phyloP scores from a whole-genome alignment of 2,329 filamentous ascomycete genomes.

The Neonectria ditissima region DNA sequence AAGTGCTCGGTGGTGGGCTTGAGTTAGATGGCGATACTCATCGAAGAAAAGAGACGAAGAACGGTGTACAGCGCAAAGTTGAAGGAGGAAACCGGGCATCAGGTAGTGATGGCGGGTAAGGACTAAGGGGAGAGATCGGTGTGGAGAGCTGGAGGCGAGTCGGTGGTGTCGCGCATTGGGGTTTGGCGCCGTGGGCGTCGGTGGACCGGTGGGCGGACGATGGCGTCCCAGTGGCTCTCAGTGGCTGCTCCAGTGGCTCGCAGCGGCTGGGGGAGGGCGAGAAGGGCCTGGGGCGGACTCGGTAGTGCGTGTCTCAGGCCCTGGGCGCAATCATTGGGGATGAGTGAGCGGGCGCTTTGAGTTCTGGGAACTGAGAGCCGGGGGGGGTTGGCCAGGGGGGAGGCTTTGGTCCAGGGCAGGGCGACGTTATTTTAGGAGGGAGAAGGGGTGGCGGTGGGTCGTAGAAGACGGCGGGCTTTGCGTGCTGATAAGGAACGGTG shows the following conservation, averaged over 20 bases:
- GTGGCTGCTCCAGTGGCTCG: conserved; percentile 18
- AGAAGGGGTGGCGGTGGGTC: conserved; percentile 20
- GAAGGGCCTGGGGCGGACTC: conserved; percentile 20
- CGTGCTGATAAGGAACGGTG: conserved; percentile 36
- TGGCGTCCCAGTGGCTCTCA: conserved; percentile 34
- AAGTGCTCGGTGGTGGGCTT: conserved; percentile 54
- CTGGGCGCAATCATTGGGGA: conserved; percentile 22
- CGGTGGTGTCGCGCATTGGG: conserved; percentile 43
- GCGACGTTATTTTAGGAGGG: conserved; percentile 38
- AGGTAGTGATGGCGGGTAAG: conserved; percentile 46
- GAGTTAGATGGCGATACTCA: conserved; percentile 57
- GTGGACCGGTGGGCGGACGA: conserved; percentile 39
- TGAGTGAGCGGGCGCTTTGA: conserved; percentile 17
- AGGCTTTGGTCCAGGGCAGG: conserved; percentile 36
- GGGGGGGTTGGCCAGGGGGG: conserved; percentile 18
- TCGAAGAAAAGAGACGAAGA: conserved; percentile 59
- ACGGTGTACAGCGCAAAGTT: conserved; percentile 61
- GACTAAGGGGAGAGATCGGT: conserved; percentile 32
- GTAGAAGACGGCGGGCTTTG: conserved; percentile 8
- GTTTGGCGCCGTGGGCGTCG: conserved; percentile 37
- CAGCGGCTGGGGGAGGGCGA: conserved; percentile 2
- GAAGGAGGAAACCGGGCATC: conserved; percentile 63
- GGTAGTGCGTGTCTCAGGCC: conserved; percentile 22
- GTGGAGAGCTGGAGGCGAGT: conserved; percentile 33
- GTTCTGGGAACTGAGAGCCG: conserved; percentile 15